Evolutionary conservation across 2,329 filamentous ascomycete genomes (phyloP).

Genomic region (Boeremia exigua): DNA sequence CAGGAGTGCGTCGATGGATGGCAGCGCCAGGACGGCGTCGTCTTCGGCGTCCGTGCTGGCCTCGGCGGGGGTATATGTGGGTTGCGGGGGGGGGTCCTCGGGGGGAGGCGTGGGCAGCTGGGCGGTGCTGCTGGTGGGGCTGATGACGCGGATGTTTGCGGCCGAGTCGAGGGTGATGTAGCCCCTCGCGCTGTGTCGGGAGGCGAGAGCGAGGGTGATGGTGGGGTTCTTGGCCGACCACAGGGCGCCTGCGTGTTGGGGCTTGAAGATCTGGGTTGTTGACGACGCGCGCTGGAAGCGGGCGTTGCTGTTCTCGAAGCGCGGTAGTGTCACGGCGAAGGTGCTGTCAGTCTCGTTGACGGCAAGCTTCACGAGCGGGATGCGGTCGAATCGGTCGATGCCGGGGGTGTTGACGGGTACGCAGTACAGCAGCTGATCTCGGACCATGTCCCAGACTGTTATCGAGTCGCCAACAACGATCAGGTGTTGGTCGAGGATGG

Average conservation of each 20-base stretch:
- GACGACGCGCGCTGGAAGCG: slow-evolving; percentile 50
- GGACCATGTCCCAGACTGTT: slow-evolving; percentile 82
- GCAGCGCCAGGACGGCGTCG: background rate
- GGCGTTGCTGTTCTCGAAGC: slow-evolving; percentile 46
- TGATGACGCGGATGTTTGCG: slow-evolving; percentile 68
- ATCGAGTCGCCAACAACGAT: slow-evolving; percentile 77
- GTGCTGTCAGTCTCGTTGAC: slow-evolving; percentile 64
- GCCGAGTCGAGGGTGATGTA: slow-evolving; percentile 79
- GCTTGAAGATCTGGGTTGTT: slow-evolving; percentile 69
- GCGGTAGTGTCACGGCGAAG: slow-evolving; percentile 50
- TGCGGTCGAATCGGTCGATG: slow-evolving; percentile 44
- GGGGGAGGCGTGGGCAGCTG: slow-evolving; percentile 42
- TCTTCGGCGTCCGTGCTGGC: slow-evolving; percentile 14
- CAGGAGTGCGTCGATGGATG: slow-evolving; percentile 20
- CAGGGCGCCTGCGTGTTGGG: slow-evolving; percentile 64
- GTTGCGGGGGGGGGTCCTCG: slow-evolving; percentile 40
- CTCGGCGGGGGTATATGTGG: slow-evolving; percentile 15
- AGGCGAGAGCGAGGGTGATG: slow-evolving; percentile 70
- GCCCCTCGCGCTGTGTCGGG: slow-evolving; percentile 69
- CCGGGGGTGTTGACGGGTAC: slow-evolving; percentile 58
- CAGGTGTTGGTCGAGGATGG: slow-evolving; percentile 74
- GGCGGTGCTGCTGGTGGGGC: slow-evolving; percentile 32
- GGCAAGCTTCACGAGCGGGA: slow-evolving; percentile 66
- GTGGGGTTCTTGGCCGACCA: slow-evolving; percentile 62
- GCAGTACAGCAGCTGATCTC: slow-evolving; percentile 74